These are phyloP conservation scores for Aspergillus awamori DNA, from an alignment of 2,329 filamentous ascomycete species.

Conservation along the genomic window DNA sequence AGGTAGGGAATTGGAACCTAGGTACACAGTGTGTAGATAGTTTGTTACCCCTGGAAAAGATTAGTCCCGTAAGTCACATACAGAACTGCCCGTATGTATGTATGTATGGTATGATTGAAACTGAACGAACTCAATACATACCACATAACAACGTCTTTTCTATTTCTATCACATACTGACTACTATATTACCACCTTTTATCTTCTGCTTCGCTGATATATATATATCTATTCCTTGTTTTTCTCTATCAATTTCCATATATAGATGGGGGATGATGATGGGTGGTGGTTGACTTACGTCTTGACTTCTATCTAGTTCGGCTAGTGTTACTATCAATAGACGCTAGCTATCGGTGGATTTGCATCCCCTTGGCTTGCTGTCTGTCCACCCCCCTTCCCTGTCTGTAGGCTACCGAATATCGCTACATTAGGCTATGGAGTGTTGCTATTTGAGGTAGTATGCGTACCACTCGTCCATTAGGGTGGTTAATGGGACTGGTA, in stretches of 20 bases:
- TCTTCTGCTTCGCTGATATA: neutral
- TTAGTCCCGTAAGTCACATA: too few species aligned
- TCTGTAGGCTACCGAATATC: neutral
- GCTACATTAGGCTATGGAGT: neutral
- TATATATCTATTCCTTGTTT: neutral
- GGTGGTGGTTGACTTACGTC: neutral
- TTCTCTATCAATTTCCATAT: neutral
- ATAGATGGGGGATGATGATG: neutral
- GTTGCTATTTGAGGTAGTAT: neutral
- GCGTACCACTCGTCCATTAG: neutral
- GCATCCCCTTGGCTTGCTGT: neutral
- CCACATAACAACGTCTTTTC: too few species aligned
- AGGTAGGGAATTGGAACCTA: too few species aligned
- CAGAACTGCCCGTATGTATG: too few species aligned
- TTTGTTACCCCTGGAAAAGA: too few species aligned
- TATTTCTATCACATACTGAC: too few species aligned
- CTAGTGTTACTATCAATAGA: conserved; percentile 9
- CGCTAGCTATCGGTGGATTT: neutral
- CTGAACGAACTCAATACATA: too few species aligned
- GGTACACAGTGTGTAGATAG: too few species aligned
- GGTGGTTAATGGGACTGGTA: too few species aligned
- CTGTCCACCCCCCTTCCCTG: neutral
- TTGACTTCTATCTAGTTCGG: neutral
- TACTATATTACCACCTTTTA: too few species aligned
- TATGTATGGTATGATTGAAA: too few species aligned